Percentiles rank a stretch among this genome's conserved stretches.
Conservation (phyloP, 2,329 filamentous ascomycete species). For the Colletotrichum tamarilloi region DNA sequence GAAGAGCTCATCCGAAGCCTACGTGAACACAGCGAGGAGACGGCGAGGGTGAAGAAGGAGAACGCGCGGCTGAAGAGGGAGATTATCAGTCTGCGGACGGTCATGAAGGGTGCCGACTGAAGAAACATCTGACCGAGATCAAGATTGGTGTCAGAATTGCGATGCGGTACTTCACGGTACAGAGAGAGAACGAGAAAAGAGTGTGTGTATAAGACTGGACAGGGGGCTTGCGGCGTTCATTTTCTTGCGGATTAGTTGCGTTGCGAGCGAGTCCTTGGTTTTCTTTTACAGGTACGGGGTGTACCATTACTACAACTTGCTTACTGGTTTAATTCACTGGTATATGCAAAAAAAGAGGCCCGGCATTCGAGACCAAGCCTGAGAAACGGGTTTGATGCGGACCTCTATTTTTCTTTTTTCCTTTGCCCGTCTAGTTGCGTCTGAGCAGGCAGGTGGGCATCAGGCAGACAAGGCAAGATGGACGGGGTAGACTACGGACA, state of each 20-base stretch:
- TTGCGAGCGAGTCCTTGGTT: slow-evolving; percentile 30
- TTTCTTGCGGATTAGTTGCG: slow-evolving; percentile 12
- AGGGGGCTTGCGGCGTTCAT: slow-evolving; percentile 19
- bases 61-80: slow-evolving; percentile 86
- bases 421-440: neutral
- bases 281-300: neutral
- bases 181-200: neutral
- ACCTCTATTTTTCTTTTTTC: neutral
- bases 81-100: slow-evolving; percentile 74
- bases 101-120: slow-evolving; percentile 55
- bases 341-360: neutral
- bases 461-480: neutral
- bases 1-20: slow-evolving; percentile 80
- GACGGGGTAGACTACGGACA: neutral
- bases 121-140: neutral
- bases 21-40: slow-evolving; percentile 81
- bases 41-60: slow-evolving; percentile 82
- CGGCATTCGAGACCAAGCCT: neutral
- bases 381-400: neutral
- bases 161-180: neutral
- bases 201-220: neutral
- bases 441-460: slow-evolving; percentile 18
- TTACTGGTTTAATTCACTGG: slow-evolving; percentile 16
- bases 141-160: neutral
- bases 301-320: slow-evolving; percentile 11